A percentile compares a stretch with the other conserved stretches of the same genome.
phyloP scores from a whole-genome alignment of 176 grass and related monocot genomes.

The Dendrocalamus sinicus region DNA sequence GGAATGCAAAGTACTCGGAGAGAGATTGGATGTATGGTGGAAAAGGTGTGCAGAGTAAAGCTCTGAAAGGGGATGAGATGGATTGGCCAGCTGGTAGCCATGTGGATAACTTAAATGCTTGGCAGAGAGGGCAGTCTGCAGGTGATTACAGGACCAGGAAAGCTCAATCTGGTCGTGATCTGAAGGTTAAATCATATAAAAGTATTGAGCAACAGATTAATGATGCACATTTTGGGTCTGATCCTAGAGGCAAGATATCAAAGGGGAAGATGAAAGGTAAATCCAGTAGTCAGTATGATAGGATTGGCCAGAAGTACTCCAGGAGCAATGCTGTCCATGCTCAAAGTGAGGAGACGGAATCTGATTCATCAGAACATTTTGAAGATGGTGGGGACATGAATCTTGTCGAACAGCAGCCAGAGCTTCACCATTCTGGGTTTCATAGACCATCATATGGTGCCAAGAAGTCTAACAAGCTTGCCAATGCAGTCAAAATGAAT shows the following conservation, averaged over 20 bases:
- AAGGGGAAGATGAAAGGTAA: slow-evolving; percentile 54
- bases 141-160: slow-evolving; percentile 55
- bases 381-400: slow-evolving; percentile 48
- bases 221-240: slow-evolving; percentile 41
- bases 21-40: slow-evolving; percentile 58
- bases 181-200: slow-evolving; percentile 62
- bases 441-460: slow-evolving; percentile 47
- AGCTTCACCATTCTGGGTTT: slow-evolving; percentile 35
- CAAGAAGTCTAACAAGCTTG: slow-evolving; percentile 54
- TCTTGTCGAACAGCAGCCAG: slow-evolving; percentile 36
- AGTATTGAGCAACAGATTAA: slow-evolving; percentile 49
- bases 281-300: slow-evolving; percentile 43
- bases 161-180: slow-evolving; percentile 41
- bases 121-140: slow-evolving; percentile 46
- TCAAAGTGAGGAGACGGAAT: slow-evolving; percentile 85
- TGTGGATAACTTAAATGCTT: slow-evolving; percentile 53
- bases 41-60: slow-evolving; percentile 42
- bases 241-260: slow-evolving; percentile 51
- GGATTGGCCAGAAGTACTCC: slow-evolving; percentile 51
- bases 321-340: slow-evolving; percentile 49
- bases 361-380: slow-evolving; percentile 79
- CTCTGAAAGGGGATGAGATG: slow-evolving; percentile 43
- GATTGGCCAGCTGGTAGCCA: slow-evolving; percentile 46
- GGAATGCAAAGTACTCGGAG: slow-evolving; percentile 60
- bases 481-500: slow-evolving; percentile 51